Evolutionary conservation across 2,329 filamentous ascomycete species (phyloP), one percentile per base, ranked within the genome.

Genomic region (Calcarisporium arbuscula): DNA sequence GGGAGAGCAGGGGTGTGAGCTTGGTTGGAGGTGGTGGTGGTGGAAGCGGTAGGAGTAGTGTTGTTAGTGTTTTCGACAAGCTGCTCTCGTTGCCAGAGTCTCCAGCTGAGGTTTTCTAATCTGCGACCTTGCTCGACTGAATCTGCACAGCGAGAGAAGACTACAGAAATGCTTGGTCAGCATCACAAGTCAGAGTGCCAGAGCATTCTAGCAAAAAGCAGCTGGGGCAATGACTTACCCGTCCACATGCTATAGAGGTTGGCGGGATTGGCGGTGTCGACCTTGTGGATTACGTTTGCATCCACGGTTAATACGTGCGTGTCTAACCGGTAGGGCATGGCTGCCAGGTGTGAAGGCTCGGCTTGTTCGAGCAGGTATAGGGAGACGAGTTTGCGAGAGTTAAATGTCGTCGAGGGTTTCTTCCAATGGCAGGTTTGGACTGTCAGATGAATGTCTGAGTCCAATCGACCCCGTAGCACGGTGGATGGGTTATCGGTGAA

Each of bases 171-270:
- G 3, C 15, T 35, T 40, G 38, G 56, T 67, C 48, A 65, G 60
- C 46, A 42, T 47, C 33, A n/a, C n/a, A n/a, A n/a, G n/a, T n/a
- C n/a, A n/a, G n/a, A n/a, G n/a, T n/a, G n/a, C n/a, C n/a, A n/a
- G 35, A 39, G 35, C 27, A 28, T 30, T 38, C 17, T 32, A 35
- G 29, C 34, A 25, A 40, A 32, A 26, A 11, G 29, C 8, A 18
- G 28, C 29, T 11, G 11, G 18, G 19, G 36, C n/a, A n/a, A n/a
- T n/a, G 17, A 72, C 85, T 75, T 65, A 94, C 88, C 86, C 60
- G 87, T 90, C 88, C 89, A 95, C 77, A 96, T 94, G 68, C 85
- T 89, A 65, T 92, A 94, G 33, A 96, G 77, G 56, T 89, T 94
- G 64, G 94, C 86, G 19, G 86, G 82, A 60, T 94, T 94, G 48